A percentile compares a stretch with the other conserved stretches of the same genome.
Conservation (phyloP, 2,329 filamentous ascomycete genomes). For the Emmonsiellopsis sp. region DNA sequence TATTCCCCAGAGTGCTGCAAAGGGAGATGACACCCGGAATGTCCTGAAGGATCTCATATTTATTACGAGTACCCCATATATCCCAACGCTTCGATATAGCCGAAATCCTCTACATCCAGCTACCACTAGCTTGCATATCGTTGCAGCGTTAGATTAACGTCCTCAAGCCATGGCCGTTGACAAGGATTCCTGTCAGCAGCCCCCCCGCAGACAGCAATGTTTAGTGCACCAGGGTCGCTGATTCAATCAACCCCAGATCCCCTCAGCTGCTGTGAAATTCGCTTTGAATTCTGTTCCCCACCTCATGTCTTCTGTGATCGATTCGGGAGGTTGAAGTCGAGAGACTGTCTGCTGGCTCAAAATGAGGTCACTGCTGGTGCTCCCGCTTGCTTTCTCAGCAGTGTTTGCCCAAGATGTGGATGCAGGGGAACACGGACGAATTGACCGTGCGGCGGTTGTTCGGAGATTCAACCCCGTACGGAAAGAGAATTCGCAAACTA, state of each 20-base stretch:
- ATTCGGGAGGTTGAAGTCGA: not conserved
- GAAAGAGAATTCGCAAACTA: conserved; percentile 40
- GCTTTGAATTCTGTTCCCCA: not conserved
- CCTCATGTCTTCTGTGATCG: not conserved
- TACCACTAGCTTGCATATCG: too few relatives aligned
- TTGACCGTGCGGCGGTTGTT: conserved; percentile 6
- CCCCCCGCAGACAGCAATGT: not conserved
- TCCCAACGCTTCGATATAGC: too few relatives aligned
- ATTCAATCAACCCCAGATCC: not conserved
- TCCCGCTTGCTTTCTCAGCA: not conserved
- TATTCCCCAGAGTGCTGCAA: too few relatives aligned
- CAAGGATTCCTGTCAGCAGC: not conserved
- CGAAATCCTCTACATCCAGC: too few relatives aligned
- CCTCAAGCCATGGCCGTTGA: not conserved
- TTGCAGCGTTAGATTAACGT: not conserved
- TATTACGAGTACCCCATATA: too few relatives aligned
- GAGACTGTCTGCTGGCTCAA: not conserved
- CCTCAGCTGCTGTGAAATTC: not conserved
- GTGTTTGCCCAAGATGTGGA: not conserved
- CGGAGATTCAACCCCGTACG: conserved; percentile 38
- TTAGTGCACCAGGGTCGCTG: not conserved
- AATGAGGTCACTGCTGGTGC: not conserved
- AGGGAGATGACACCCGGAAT: too few relatives aligned
- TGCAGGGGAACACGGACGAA: not conserved
- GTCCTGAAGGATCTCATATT: too few relatives aligned